Evolutionary conservation across 2,329 filamentous ascomycete genomes (phyloP).

Genomic region (Aspergillus arachidicola): DNA sequence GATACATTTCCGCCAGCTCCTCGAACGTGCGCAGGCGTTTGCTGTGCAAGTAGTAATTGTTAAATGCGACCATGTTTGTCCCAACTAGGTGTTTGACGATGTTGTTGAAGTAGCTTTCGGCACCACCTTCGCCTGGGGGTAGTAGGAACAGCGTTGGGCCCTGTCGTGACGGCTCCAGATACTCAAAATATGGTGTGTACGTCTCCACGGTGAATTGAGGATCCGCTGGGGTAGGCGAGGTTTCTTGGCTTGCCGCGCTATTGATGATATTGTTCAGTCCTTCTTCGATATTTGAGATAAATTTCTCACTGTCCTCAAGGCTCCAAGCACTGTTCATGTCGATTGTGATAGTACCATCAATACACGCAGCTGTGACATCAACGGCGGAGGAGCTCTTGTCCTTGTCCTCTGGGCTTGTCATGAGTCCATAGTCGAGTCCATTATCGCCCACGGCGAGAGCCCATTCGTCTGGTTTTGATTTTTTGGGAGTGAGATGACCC

Average conservation of each 20-base stretch:
- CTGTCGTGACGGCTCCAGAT: not conserved
- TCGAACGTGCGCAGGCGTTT: not conserved
- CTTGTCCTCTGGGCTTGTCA: not conserved
- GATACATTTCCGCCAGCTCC: not conserved
- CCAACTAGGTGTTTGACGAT: not conserved
- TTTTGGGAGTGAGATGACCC: not conserved
- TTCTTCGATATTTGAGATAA: not conserved
- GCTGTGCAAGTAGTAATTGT: not conserved
- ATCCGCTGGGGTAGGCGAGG: too few species aligned
- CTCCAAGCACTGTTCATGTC: not conserved
- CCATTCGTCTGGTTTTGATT: not conserved
- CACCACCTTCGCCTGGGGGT: not conserved
- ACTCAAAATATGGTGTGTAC: not conserved
- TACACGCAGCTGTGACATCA: not conserved
- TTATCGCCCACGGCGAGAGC: not conserved
- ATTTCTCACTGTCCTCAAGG: not conserved
- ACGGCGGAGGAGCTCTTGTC: not conserved
- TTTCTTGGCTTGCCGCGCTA: not conserved
- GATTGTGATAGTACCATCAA: not conserved
- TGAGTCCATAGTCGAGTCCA: not conserved
- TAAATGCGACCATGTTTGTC: not conserved
- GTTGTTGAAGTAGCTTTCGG: not conserved
- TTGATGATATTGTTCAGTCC: not conserved
- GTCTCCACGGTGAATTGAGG: not conserved
- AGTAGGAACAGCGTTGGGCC: not conserved